Percentiles rank a stretch among this genome's conserved stretches.
Evolutionary conservation across 1,139 yeast species (phyloP).

Genomic region (Citeromyces hawaiiensis): DNA sequence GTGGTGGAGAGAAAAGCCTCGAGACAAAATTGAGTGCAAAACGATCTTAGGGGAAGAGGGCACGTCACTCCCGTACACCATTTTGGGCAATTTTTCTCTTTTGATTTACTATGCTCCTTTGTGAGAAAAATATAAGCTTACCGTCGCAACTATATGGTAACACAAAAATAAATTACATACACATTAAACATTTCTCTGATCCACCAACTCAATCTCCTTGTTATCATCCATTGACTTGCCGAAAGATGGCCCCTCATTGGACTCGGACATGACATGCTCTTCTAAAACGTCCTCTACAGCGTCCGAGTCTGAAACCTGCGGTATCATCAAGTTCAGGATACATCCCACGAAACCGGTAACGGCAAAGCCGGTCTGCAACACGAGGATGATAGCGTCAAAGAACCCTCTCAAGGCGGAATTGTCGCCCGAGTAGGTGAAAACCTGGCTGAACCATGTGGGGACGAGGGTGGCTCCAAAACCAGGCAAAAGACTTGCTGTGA

Average conservation of each 20-base stretch:
- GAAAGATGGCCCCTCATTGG: neutral
- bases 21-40: too few relatives aligned
- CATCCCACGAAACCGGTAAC: conserved; percentile 70
- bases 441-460: conserved; percentile 59
- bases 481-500: conserved; percentile 62
- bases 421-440: conserved; percentile 64
- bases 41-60: too few relatives aligned
- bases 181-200: neutral
- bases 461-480: conserved; percentile 74
- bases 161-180: too few relatives aligned
- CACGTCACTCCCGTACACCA: too few relatives aligned
- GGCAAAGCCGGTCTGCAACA: conserved; percentile 84
- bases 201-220: neutral
- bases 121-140: too few relatives aligned
- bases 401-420: conserved; percentile 58
- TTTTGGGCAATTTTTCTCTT: too few relatives aligned
- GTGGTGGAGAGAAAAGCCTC: too few relatives aligned
- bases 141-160: too few relatives aligned
- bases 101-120: too few relatives aligned
- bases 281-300: conserved; percentile 32
- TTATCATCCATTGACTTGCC: neutral
- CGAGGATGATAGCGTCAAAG: conserved; percentile 65
- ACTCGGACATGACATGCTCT: conserved; percentile 7
- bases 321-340: conserved; percentile 54
- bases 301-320: conserved; percentile 56